Base-by-base conservation (phyloP, 345 rosid species). In the Dovyalis caffra region DNA sequence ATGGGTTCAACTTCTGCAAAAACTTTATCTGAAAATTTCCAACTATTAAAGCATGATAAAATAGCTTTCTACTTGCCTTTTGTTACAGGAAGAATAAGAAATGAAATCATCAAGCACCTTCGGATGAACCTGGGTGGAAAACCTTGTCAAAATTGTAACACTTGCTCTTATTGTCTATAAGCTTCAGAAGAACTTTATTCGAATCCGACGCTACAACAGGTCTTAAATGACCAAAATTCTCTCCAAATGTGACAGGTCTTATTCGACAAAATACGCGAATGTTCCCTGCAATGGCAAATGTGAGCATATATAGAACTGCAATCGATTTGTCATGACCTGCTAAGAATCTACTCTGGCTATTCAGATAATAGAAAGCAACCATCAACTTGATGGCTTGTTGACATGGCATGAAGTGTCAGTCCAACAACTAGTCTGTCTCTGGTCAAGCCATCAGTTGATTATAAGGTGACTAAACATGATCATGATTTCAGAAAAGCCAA, bases 211-310 rank as follows among this genome's bases (percentile, higher is more conserved):
- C 82, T 64, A 83, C 77, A 8, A 85, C 79, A 73, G 86, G 83
- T 77, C 67, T 85, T 53, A 80, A 64, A 69, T 26, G 15, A 47
- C 83, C 77, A 18, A 79, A 58, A 74, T 62, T 56, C 79, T 86
- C 85, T 33, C 76, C 84, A 7, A 56, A 34, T 34, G 74, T 66
- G 60, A 84, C 37, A 6, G 97, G 94, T 77, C 88, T 88, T 23
- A 91, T 74, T 23, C 94, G 92, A 72, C 97, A 91, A 76, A 90
- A 91, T 29, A 91, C 97, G 38, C 97, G 92, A 73, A 91, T 91
- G 70, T 87, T 91, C 32, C 92, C 94, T 91, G 86, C 75, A 68
- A 53, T 26, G 63, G 38, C 57, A 61, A 33, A 64, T 49, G 25
- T 25, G 20, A 60, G 40, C 16, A 43, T 43, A 14, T 14, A 14